Evolutionary conservation across 306 rosid genomes (phyloP).

Genomic region (Aeschynomene evenia): DNA sequence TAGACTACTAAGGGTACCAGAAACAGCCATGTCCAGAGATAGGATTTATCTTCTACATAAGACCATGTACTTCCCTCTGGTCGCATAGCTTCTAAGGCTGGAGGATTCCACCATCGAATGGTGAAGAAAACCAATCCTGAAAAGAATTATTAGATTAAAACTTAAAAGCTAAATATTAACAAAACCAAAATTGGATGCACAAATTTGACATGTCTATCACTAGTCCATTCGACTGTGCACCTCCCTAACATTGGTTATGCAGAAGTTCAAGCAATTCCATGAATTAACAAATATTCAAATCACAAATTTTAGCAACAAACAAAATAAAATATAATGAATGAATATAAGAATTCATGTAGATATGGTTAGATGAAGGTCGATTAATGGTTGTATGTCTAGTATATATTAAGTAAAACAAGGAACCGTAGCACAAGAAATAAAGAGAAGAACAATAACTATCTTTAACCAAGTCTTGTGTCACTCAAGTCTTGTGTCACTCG

Average conservation of each 20-base stretch:
- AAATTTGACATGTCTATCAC: conserved; percentile 16
- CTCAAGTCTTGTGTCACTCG: too few species aligned
- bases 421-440: neutral
- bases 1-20: conserved; percentile 72
- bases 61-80: conserved; percentile 81
- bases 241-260: neutral
- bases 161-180: neutral
- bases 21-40: conserved; percentile 80
- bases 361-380: neutral
- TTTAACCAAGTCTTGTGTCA: too few species aligned
- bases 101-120: conserved; percentile 88
- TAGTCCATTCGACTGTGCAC: conserved; percentile 2
- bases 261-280: conserved; percentile 9
- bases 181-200: neutral
- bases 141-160: conserved; percentile 1
- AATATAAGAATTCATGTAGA: neutral
- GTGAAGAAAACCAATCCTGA: conserved; percentile 88
- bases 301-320: neutral
- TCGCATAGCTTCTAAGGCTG: conserved; percentile 70
- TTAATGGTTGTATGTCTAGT: neutral
- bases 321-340: neutral
- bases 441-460: too few species aligned
- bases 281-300: neutral
- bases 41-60: conserved; percentile 58
- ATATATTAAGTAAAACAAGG: neutral